Evolutionary conservation across 192 early-diverging fungal species (phyloP).

Genomic region (Lobosporangium transversale): DNA sequence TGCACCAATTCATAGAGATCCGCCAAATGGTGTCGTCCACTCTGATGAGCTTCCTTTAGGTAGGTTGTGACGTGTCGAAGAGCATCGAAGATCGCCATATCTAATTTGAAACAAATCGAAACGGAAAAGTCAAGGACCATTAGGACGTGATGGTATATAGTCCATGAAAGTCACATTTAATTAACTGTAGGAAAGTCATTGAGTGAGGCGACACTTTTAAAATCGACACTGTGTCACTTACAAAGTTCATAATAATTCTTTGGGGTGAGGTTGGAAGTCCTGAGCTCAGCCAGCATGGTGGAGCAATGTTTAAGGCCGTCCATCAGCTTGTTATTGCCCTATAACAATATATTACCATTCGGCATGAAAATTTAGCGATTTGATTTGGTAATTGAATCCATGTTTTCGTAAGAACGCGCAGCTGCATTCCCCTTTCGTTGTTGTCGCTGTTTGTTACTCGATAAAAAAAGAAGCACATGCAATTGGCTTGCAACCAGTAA

Average conservation of each 20-base stretch:
- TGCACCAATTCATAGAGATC: slow-evolving; percentile 99
- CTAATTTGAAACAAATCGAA: slow-evolving; percentile 51
- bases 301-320: slow-evolving; percentile 99
- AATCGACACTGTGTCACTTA: slow-evolving; percentile 52
- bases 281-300: slow-evolving; percentile 96
- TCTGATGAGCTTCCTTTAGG: slow-evolving; percentile 90
- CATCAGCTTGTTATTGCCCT: slow-evolving; percentile 92
- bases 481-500: too few species aligned
- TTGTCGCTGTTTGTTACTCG: too few species aligned
- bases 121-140: neutral
- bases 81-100: slow-evolving; percentile 98
- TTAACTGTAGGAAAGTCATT: neutral
- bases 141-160: too few species aligned
- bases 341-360: neutral
- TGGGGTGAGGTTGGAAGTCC: slow-evolving; percentile 93
- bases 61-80: slow-evolving; percentile 92
- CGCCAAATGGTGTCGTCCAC: slow-evolving; percentile 82
- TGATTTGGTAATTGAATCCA: neutral
- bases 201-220: neutral
- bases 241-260: slow-evolving; percentile 99
- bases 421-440: too few species aligned
- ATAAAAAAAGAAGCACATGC: too few species aligned
- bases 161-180: neutral
- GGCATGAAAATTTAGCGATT: neutral
- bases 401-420: too few species aligned